Evolutionary conservation across 2,329 filamentous ascomycete genomes (phyloP), one percentile per base, ranked within the genome.

Genomic region (Phialemonium atrogriseum): DNA sequence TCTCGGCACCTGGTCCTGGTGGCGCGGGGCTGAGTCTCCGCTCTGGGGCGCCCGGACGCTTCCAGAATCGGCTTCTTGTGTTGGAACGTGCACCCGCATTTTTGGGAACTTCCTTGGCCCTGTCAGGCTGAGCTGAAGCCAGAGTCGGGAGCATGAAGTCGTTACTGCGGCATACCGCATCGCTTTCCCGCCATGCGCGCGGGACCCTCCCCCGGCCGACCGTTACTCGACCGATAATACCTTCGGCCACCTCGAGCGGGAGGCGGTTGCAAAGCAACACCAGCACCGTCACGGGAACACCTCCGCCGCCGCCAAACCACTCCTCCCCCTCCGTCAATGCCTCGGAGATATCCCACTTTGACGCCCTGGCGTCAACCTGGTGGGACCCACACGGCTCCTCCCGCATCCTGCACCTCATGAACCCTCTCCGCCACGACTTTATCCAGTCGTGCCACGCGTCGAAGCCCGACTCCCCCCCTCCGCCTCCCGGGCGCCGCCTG

Each of bases 341-440:
- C 32, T 75, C 80, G 44, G 89, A 98, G 64, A 77, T 98, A 42
- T 84, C 83, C 12, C 91, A 98, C 66, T 98, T 98, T 73, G 87
- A 87, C 51, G 77, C 78, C 41, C 84, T 98, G 49, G 91, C 91
- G 43, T 84, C 84, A 43, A 81, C 81, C 48, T 98, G 91, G 91
- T 98, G 91, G 91, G 88, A 96, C 59, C 84, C 89, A 2, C 79
- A 94, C 52, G 91, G 91, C 31, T 81, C 89, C 6, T 95, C 87
- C 4, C 78, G 89, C 23, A 77, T 95, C 36, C 77, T 98, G 3
- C 91, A 98, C 59, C 80, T 94, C 44, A 96, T 98, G 89, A 96
- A 98, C 62, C 91, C 91, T 2, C 75, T 94, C 27, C 87, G 91
- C 20, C 88, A 96, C 62, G 79, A 87, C 59, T 96, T 96, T 60